Percentiles rank a stretch among this genome's conserved stretches.
These are phyloP conservation scores for Trichoderma aggressivum DNA, from an alignment of 2,329 filamentous ascomycete species.

Conservation along the genomic window DNA sequence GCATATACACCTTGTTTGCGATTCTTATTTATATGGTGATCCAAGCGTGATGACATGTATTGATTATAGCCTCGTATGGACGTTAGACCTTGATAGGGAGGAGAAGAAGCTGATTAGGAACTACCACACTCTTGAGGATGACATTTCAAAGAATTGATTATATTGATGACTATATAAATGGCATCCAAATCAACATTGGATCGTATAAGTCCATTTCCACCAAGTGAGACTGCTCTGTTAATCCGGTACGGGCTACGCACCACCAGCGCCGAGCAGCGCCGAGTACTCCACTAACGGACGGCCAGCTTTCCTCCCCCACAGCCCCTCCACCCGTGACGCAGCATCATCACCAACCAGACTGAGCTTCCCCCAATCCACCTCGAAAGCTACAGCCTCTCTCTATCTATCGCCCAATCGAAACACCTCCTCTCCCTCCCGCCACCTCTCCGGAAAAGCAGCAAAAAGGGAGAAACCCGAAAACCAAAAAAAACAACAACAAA, in stretches of 20 bases:
- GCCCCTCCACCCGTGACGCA: constrained; percentile 36
- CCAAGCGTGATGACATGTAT: neutral
- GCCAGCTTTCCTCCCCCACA: neutral
- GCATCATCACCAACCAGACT: constrained; percentile 24
- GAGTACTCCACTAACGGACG: neutral
- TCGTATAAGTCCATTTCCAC: neutral
- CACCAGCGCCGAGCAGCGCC: neutral
- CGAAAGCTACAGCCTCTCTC: constrained; percentile 4
- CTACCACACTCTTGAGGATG: neutral
- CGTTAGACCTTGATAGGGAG: neutral
- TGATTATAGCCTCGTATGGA: neutral
- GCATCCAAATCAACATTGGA: neutral
- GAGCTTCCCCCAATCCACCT: constrained; percentile 13
- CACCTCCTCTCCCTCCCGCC: neutral
- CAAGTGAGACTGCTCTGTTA: neutral
- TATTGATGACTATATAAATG: neutral
- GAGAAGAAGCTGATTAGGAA: neutral
- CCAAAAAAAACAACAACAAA: neutral
- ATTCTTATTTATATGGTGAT: neutral
- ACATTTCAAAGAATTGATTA: neutral
- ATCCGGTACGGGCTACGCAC: neutral
- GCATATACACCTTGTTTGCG: neutral
- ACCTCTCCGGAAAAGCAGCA: neutral
- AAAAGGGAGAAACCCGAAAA: neutral
- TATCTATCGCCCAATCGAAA: neutral